Evolutionary conservation across 169 alveolate species (phyloP), one percentile per base, ranked within the genome.

Genomic region (Hammondia hammondi): DNA sequence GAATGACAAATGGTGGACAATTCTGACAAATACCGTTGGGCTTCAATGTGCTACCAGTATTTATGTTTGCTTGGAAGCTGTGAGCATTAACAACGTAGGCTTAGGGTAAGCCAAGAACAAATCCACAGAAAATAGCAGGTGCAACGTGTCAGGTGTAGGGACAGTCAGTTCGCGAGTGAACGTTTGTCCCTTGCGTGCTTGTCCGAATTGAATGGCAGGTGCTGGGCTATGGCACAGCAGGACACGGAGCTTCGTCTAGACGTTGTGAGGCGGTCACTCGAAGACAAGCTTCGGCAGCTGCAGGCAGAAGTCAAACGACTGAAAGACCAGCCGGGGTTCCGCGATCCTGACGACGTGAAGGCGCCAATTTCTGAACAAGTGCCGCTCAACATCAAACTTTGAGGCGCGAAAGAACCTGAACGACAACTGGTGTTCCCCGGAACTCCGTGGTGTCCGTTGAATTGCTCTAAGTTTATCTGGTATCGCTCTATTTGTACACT

Each of bases 221-320:
- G 93, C 46, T 88, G 93, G 93, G 93, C 93, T 7, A 88, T 48
- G 67, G 71, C 93, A 29, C 93, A 88, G 85, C 93, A 88, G 77
- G 93, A 88, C 85, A 88, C 93, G 46, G 93, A 88, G 70, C 67
- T 88, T 2, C 93, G 93, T 5, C 85, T 88, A 7, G 93, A 88
- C 21, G 57, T 88, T 6, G 93, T 88, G 93, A 43, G 93, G 21
- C 84, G 93, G 39, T 43, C 93, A 10, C 61, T 88, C 10, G 93
- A 88, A 27, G 93, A 52, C 45, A 88, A 88, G 43, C 57, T 88
- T 27, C 52, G 57, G 45, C 71, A 45, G 71, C 85, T 88, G 61
- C 93, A 88, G 61, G 67, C 85, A 21, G 85, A 88, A 71, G 52
- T 35, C 21, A 37, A 57, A 35, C 48, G 70, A n/a, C 88, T 81